phyloP scores from a whole-genome alignment of 2,329 filamentous ascomycete genomes.

The Microdochium paspali region DNA sequence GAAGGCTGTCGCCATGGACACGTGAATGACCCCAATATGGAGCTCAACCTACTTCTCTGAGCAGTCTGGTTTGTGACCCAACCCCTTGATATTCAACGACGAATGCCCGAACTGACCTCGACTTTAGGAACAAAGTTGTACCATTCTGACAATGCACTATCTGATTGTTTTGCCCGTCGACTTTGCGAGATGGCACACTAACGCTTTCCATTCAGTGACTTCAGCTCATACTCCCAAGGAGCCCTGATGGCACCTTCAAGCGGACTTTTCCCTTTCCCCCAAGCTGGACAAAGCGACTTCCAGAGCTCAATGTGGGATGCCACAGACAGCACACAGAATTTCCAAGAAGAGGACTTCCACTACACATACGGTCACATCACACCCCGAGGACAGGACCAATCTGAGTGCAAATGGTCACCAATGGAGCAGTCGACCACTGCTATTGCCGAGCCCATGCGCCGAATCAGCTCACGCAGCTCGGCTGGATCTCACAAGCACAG shows the following conservation, averaged over 20 bases:
- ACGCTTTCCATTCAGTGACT: constrained; percentile 41
- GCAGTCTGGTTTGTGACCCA: constrained; percentile 27
- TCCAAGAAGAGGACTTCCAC: constrained; percentile 46
- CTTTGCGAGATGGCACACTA: constrained; percentile 40
- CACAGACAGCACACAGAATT: constrained; percentile 52
- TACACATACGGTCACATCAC: constrained; percentile 46
- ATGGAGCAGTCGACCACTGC: constrained; percentile 20
- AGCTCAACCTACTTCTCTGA: neutral
- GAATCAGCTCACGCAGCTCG: constrained; percentile 32
- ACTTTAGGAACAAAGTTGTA: constrained; percentile 48
- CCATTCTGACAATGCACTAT: constrained; percentile 24
- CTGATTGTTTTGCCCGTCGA: constrained; percentile 21
- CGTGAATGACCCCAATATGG: neutral
- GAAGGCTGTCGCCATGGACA: too few relatives aligned
- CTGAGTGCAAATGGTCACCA: constrained; percentile 38
- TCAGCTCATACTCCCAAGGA: constrained; percentile 42
- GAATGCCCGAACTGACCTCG: constrained; percentile 20
- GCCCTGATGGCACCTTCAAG: constrained; percentile 37
- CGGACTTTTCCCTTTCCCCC: constrained; percentile 49
- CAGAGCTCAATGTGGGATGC: constrained; percentile 45
- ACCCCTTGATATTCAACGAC: neutral
- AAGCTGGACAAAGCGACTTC: constrained; percentile 50
- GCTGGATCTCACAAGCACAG: constrained; percentile 34
- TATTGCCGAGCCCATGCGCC: constrained; percentile 33
- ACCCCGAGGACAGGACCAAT: constrained; percentile 36